phyloP scores from a whole-genome alignment of 108 stramenopile genomes.

The Pseudonitzschia delicatissima region DNA sequence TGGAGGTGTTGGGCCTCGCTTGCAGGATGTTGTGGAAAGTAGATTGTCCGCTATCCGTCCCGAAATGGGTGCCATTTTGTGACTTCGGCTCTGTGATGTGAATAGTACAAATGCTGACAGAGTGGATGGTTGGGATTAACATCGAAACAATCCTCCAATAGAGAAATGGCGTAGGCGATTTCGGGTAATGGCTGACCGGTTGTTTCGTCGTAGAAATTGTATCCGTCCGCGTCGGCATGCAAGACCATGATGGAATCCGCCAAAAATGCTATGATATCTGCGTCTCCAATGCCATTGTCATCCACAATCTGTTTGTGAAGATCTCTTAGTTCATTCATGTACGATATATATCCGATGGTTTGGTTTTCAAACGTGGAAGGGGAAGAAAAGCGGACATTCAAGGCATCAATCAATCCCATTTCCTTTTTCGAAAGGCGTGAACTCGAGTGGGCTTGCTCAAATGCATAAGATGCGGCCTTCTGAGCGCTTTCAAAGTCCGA shows the following conservation, averaged over 20 bases:
- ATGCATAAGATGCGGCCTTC: not conserved
- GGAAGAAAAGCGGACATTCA: not conserved
- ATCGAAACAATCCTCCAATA: slow-evolving; percentile 2
- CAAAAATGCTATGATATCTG: not conserved
- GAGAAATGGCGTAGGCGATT: not conserved
- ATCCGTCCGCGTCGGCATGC: not conserved
- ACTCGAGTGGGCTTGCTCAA: not conserved
- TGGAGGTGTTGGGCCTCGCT: slow-evolving; percentile 12
- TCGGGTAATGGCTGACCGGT: not conserved
- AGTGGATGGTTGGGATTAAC: not conserved
- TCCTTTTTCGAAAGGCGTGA: slow-evolving; percentile 5
- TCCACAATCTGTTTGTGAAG: not conserved
- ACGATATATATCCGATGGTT: not conserved
- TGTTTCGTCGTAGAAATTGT: not conserved
- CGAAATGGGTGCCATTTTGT: no score
- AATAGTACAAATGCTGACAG: slow-evolving; percentile 5
- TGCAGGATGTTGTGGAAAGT: not conserved
- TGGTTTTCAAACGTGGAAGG: not conserved
- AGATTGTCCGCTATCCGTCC: no score
- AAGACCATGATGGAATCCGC: slow-evolving; percentile 9
- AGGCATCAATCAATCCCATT: slow-evolving; percentile 9
- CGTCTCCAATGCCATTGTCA: not conserved
- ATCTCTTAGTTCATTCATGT: not conserved
- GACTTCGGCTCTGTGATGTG: slow-evolving; percentile 8
- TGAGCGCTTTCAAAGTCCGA: not conserved